phyloP scores from a whole-genome alignment of 148 eudicot species.

The Silene latifolia region DNA sequence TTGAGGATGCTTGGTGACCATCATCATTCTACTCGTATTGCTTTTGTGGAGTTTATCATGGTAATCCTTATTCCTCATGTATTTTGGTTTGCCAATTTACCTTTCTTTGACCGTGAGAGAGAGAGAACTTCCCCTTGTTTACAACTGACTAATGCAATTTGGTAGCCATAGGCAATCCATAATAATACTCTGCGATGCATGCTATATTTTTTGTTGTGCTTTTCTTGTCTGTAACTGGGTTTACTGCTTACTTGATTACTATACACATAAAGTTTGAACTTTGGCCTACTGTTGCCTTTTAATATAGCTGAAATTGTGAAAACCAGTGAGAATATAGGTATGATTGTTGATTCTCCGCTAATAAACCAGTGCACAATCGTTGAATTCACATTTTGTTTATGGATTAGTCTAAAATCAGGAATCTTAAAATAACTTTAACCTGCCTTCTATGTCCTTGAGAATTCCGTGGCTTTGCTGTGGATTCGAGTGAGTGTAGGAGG shows the following conservation, averaged over 20 bases:
- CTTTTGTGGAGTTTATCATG: conserved; percentile 86
- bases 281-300: too few species aligned
- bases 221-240: too few species aligned
- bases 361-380: too few species aligned
- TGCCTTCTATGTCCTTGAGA: neutral
- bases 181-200: neutral
- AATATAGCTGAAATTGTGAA: too few species aligned
- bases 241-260: too few species aligned
- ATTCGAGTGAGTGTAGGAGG: neutral
- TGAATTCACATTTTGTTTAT: neutral
- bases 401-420: neutral
- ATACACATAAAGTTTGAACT: too few species aligned
- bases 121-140: neutral
- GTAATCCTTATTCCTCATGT: conserved; percentile 36
- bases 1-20: conserved; percentile 96
- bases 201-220: too few species aligned
- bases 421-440: neutral
- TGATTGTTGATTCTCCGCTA: too few species aligned
- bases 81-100: neutral
- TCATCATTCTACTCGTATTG: conserved; percentile 93
- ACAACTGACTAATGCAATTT: neutral
- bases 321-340: too few species aligned
- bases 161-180: neutral
- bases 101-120: neutral
- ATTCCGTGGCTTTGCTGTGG: neutral